Evolutionary conservation across 2,329 filamentous ascomycete genomes (phyloP).

Genomic region (Waltergamsia citrina): DNA sequence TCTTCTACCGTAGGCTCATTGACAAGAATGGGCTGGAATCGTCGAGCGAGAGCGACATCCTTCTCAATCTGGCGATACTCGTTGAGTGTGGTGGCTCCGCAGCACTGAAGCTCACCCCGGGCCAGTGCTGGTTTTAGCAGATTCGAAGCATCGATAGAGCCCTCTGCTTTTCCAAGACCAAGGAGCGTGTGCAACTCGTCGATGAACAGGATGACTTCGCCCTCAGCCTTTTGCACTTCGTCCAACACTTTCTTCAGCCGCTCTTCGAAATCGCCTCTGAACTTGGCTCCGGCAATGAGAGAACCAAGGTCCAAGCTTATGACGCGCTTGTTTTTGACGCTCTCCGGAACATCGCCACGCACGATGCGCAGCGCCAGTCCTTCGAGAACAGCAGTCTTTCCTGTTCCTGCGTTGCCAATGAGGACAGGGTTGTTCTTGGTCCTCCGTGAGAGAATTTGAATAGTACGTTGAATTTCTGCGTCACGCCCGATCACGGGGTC

Average conservation of each 20-base stretch:
- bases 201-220: constrained; percentile 87
- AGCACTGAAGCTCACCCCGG: constrained; percentile 87
- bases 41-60: constrained; percentile 81
- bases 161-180: constrained; percentile 88
- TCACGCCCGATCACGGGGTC: constrained; percentile 95
- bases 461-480: constrained; percentile 83
- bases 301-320: constrained; percentile 82
- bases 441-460: constrained; percentile 82
- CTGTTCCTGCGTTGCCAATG: constrained; percentile 85
- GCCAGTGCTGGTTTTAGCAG: constrained; percentile 89
- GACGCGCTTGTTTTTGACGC: constrained; percentile 88
- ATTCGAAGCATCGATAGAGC: constrained; percentile 93
- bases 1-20: constrained; percentile 85
- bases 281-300: constrained; percentile 92
- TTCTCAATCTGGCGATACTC: constrained; percentile 95
- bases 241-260: constrained; percentile 82
- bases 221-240: constrained; percentile 83
- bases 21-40: constrained; percentile 93
- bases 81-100: constrained; percentile 84
- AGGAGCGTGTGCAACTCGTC: constrained; percentile 90
- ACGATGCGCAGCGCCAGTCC: constrained; percentile 86
- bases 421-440: constrained; percentile 96
- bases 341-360: constrained; percentile 87
- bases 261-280: constrained; percentile 93
- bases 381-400: constrained; percentile 90